Conservation (phyloP, 192 early-diverging fungal species). For the Umbelopsis ramanniana region DNA sequence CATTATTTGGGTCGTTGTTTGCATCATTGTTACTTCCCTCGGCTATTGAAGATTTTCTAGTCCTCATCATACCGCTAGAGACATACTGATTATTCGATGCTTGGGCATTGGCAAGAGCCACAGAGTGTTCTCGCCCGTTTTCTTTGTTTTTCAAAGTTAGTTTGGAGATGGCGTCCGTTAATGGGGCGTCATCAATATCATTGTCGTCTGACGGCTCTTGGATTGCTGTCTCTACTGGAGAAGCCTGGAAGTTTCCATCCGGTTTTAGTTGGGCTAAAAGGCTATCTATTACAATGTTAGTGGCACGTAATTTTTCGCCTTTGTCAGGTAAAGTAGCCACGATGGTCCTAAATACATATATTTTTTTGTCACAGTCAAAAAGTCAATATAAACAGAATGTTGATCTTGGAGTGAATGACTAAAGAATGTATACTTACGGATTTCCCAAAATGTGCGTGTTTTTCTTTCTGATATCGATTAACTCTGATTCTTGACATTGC, state of each 20-base stretch:
- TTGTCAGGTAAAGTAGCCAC: conserved; percentile 32
- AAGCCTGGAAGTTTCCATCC: neutral
- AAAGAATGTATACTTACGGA: neutral
- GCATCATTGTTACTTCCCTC: neutral
- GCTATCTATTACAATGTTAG: conserved; percentile 25
- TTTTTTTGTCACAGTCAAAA: neutral
- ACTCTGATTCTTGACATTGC: conserved; percentile 9
- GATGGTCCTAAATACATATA: conserved; percentile 3
- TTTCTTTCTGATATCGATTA: conserved; percentile 1
- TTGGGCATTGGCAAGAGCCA: conserved; percentile 27
- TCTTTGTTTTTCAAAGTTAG: conserved; percentile 12
- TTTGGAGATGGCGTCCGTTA: conserved; percentile 20
- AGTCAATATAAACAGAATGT: neutral
- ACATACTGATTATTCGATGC: conserved; percentile 23
- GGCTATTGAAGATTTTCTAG: conserved; percentile 7
- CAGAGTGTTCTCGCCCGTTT: conserved; percentile 27
- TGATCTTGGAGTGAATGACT: neutral
- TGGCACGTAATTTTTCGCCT: conserved; percentile 27
- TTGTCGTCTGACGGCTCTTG: neutral
- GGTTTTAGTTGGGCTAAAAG: neutral
- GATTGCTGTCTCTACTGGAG: neutral
- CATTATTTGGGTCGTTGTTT: neutral
- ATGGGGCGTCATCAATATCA: neutral
- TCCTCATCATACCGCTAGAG: conserved; percentile 27
- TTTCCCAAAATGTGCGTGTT: neutral